Evolutionary conservation across 306 rosid genomes (phyloP).

Genomic region (Vachellia pachyceras): DNA sequence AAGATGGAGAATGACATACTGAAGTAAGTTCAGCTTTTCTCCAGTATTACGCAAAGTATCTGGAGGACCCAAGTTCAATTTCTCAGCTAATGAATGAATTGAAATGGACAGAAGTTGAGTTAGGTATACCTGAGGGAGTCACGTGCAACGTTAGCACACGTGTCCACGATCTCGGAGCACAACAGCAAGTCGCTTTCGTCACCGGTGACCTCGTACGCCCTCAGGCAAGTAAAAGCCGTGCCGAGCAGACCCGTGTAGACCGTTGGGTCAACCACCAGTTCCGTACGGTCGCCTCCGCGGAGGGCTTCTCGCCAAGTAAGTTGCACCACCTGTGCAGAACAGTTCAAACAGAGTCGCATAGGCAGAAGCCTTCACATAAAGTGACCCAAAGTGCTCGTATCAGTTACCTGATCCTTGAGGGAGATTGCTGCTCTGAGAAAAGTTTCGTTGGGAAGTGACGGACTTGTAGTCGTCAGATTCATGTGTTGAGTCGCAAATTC

Average conservation of each 20-base stretch:
- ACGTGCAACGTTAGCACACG: slow-evolving; percentile 60
- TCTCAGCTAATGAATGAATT: neutral
- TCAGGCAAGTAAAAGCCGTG: slow-evolving; percentile 79
- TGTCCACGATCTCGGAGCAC: slow-evolving; percentile 63
- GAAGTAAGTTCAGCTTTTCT: neutral
- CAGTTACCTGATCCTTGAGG: slow-evolving; percentile 73
- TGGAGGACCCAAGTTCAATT: neutral
- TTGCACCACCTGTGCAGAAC: slow-evolving; percentile 62
- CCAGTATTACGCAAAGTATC: neutral
- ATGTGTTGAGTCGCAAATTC: slow-evolving; percentile 39
- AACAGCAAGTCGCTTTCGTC: slow-evolving; percentile 60
- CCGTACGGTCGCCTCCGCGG: slow-evolving; percentile 31
- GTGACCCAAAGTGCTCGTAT: neutral
- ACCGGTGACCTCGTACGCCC: slow-evolving; percentile 71
- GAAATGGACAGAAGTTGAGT: neutral
- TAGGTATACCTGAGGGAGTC: slow-evolving; percentile 65
- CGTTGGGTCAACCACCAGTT: slow-evolving; percentile 66
- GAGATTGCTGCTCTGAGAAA: slow-evolving; percentile 67
- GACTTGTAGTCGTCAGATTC: slow-evolving; percentile 41
- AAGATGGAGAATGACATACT: neutral
- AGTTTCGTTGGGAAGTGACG: slow-evolving; percentile 50
- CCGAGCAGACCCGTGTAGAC: slow-evolving; percentile 79
- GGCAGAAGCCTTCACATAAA: neutral
- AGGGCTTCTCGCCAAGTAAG: slow-evolving; percentile 53
- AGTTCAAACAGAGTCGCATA: neutral